Base-by-base conservation (phyloP, 345 rosid genomes). In the Citrus inodora region DNA sequence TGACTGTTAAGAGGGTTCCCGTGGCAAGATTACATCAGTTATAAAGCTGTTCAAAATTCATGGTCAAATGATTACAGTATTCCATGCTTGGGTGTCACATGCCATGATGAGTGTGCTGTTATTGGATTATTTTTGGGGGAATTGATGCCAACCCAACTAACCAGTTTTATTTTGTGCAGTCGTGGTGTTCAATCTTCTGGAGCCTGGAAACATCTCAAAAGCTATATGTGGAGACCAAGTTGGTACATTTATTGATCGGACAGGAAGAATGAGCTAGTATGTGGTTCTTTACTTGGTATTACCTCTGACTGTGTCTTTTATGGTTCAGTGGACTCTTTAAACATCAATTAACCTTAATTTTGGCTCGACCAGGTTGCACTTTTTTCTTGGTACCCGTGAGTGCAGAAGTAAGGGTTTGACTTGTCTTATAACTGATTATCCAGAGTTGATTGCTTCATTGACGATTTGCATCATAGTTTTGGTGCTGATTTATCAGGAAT, bases 221-320 rank as follows among this genome's bases (percentile, higher is more conserved):
- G 88, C 90, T 30, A 71, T 87, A 66, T 80, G 88, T 73, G 90
- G 90, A 74, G 85, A 87, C 28, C 86, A 59, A 74, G 90, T 85
- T 38, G 90, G 90, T 66, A 87, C 88, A n/a, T 76, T 84, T 78
- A 87, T 87, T 21, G 88, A 85, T 64, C 84, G 67, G 77, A 24
- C 74, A n/a, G 78, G 78, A 51, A 48, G 78, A 27, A 42, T 73
- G 5, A 59, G 59, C 65, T 76, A 51, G 70, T 37, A 48, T 63
- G 72, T 25, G 73, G 70, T 79, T 74, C 82, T 76, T 72, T 67
- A 66, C 51, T n/a, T 67, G 80, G 79, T 77, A 56, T 70, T 48
- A 66, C 71, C 65, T 73, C 37, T 37, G 62, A 32, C 73, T 38
- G 24, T 63, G 35, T 42, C 63, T 37, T 7, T 60, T 58, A 58